A percentile compares a stretch with the other conserved stretches of the same genome.
These are phyloP conservation scores for Escovopsis sp. DNA, from an alignment of 2,329 filamentous ascomycete species.

Conservation along the genomic window DNA sequence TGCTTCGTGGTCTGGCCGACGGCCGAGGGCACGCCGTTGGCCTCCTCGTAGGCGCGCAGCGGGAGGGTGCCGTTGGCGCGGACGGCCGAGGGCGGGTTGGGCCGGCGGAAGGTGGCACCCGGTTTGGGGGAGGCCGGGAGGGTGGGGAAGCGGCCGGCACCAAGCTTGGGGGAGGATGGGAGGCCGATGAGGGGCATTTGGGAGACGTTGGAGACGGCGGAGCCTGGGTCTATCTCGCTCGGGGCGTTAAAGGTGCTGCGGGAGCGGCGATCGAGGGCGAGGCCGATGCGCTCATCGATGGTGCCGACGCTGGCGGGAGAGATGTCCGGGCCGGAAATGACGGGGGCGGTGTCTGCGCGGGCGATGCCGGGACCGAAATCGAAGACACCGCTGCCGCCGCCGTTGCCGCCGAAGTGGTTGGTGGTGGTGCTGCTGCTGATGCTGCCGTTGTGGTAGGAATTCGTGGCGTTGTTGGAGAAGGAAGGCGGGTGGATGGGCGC, in stretches of 20 bases:
- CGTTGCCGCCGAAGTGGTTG: no score
- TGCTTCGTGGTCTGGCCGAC: slow-evolving; percentile 39
- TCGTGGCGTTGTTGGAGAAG: slow-evolving; percentile 31
- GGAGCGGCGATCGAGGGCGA: slow-evolving; percentile 20
- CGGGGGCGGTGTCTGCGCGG: slow-evolving; percentile 11
- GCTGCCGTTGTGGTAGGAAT: no score
- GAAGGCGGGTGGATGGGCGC: slow-evolving; percentile 41
- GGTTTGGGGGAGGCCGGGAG: slow-evolving; percentile 36
- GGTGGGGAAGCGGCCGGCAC: slow-evolving; percentile 17
- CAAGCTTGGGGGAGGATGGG: slow-evolving; percentile 26
- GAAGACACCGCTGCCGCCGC: no score
- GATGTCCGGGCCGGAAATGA: slow-evolving; percentile 17
- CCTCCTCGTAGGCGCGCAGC: slow-evolving; percentile 46
- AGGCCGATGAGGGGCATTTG: slow-evolving; percentile 36
- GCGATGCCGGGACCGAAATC: slow-evolving; percentile 17
- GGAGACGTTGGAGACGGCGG: slow-evolving; percentile 36
- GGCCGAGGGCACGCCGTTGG: slow-evolving; percentile 33
- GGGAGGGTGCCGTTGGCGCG: slow-evolving; percentile 42
- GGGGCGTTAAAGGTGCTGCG: slow-evolving; percentile 23
- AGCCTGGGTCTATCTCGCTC: slow-evolving; percentile 32
- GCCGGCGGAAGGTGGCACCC: slow-evolving; percentile 31
- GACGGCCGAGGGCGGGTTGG: slow-evolving; percentile 37
- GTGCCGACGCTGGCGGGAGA: slow-evolving; percentile 28
- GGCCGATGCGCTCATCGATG: slow-evolving; percentile 41
- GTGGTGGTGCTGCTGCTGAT: no score